A percentile compares a stretch with the other conserved stretches of the same genome.
Conservation (phyloP, 805 yeast species). For the Pichia gijzeniarum region DNA sequence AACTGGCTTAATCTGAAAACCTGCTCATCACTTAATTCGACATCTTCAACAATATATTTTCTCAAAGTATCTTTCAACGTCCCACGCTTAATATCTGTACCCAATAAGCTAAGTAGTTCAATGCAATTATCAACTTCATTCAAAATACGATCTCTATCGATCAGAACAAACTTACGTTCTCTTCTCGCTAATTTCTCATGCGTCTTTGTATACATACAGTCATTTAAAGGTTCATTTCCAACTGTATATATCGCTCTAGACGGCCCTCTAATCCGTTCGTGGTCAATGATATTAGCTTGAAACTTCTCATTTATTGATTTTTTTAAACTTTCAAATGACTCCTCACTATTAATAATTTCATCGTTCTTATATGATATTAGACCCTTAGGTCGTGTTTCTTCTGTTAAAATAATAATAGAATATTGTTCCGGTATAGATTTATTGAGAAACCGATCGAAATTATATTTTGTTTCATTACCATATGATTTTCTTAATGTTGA, state of each 20-base stretch:
- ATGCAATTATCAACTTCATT: conserved; percentile 52
- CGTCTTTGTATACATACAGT: conserved; percentile 36
- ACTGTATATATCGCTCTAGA: background rate
- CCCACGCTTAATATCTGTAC: conserved; percentile 14
- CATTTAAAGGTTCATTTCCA: conserved; percentile 40
- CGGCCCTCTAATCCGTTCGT: conserved; percentile 9
- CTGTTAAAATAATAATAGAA: conserved; percentile 17
- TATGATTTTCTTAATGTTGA: conserved; percentile 18
- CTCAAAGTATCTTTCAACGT: conserved; percentile 7
- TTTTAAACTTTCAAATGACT: background rate
- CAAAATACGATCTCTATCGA: conserved; percentile 47
- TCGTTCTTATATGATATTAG: background rate
- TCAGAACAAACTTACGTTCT: conserved; percentile 52
- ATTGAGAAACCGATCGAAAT: conserved; percentile 30
- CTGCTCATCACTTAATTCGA: conserved; percentile 11
- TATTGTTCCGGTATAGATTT: conserved; percentile 22
- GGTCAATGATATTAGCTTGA: conserved; percentile 17
- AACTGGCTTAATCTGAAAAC: conserved; percentile 7
- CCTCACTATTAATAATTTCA: background rate
- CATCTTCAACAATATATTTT: conserved; percentile 8
- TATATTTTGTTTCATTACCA: conserved; percentile 19
- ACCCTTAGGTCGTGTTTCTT: background rate
- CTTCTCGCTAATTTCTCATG: conserved; percentile 59
- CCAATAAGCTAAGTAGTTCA: conserved; percentile 37
- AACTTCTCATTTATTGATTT: conserved; percentile 7